Percentiles rank a stretch among this genome's conserved stretches.
phyloP scores from a whole-genome alignment of 495 filamentous ascomycete genomes.

The Neurospora africana region DNA sequence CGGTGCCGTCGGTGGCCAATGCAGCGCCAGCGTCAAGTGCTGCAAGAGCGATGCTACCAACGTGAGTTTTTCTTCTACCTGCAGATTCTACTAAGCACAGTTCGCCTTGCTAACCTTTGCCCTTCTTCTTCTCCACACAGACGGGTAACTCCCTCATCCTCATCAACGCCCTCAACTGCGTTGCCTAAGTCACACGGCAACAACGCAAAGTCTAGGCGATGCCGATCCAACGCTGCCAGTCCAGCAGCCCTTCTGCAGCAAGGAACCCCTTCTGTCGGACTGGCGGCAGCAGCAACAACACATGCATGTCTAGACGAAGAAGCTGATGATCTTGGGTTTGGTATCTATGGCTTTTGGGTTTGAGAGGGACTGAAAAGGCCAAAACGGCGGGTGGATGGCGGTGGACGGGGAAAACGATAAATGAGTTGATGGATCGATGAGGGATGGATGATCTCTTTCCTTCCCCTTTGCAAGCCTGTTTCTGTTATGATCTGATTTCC shows the following conservation, averaged over 20 bases:
- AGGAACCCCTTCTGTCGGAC: not conserved
- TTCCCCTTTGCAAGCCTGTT: not conserved
- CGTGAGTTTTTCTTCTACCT: not conserved
- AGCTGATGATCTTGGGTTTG: not conserved
- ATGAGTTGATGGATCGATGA: not conserved
- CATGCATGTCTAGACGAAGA: not conserved
- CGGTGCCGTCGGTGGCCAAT: not conserved
- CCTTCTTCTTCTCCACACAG: not conserved
- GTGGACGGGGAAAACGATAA: not conserved
- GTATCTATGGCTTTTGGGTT: not conserved
- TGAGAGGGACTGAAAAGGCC: not conserved
- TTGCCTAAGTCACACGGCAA: not conserved
- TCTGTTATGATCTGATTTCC: not conserved
- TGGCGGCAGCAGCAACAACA: not conserved
- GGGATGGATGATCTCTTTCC: not conserved
- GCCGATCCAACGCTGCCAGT: not conserved
- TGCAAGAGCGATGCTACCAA: not conserved
- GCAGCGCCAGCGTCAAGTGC: conserved; percentile 4
- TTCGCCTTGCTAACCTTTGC: not conserved
- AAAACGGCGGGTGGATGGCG: not conserved
- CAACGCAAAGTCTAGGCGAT: not conserved
- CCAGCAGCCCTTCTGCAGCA: not conserved
- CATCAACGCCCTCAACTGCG: not conserved
- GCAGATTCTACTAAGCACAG: not conserved
- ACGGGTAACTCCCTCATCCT: not conserved